phyloP scores from a whole-genome alignment of 148 eudicot species.

The Vaccinium corymbosum region DNA sequence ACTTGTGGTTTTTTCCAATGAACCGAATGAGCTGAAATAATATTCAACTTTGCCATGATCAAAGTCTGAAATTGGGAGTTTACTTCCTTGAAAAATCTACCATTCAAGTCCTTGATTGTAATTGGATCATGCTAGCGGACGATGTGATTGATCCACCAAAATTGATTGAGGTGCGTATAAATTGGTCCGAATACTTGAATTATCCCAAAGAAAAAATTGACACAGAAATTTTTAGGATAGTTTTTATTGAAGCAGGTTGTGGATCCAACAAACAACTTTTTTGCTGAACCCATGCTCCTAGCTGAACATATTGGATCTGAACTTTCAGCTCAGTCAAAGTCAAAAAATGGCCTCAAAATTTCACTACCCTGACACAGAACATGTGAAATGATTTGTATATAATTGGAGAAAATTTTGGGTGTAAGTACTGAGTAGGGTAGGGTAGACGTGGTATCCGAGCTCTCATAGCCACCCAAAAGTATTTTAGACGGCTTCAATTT shows the following conservation, averaged over 20 bases:
- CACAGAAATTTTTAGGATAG: background rate
- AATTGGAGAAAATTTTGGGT: background rate
- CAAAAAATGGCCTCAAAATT: background rate
- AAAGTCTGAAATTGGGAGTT: no score
- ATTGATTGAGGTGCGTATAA: no score
- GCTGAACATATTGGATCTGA: background rate
- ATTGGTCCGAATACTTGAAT: no score
- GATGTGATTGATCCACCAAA: no score
- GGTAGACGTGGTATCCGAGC: no score
- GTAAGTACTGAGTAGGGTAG: no score
- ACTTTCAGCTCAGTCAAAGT: background rate
- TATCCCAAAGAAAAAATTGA: no score
- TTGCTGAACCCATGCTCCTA: background rate
- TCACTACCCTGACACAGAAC: background rate
- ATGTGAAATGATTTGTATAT: slow-evolving; percentile 4
- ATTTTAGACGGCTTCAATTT: no score
- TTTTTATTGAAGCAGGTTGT: background rate
- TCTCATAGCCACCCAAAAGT: no score
- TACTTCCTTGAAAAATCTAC: no score
- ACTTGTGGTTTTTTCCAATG: background rate
- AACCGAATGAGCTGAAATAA: background rate
- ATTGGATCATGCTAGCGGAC: no score
- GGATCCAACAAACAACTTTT: background rate
- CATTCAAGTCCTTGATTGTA: no score
- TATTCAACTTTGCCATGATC: background rate